Evolutionary conservation across 768 basidiomycete genomes (phyloP).

Genomic region (Serendipita sp.): DNA sequence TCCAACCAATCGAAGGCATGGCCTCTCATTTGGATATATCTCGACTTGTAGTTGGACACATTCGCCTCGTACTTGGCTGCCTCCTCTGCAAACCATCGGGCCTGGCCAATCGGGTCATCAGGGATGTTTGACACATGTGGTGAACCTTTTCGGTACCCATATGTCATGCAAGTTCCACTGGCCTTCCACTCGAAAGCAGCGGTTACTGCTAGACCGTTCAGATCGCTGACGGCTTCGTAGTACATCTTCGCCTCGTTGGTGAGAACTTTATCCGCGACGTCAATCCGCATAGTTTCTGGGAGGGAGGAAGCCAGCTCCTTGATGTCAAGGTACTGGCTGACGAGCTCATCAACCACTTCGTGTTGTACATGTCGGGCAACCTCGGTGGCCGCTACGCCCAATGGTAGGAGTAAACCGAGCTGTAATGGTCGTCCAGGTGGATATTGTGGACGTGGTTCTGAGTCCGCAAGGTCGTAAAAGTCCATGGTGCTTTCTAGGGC

Average conservation of each 20-base stretch:
- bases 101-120: not conserved
- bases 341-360: constrained; percentile 3
- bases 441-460: not conserved
- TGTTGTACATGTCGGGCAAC: constrained; percentile 3
- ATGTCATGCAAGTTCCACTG: not conserved
- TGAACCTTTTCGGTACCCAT: not conserved
- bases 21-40: constrained; percentile 2
- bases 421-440: not conserved
- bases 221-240: constrained; percentile 8
- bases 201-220: constrained; percentile 8
- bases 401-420: constrained; percentile 7
- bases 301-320: not conserved
- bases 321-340: not conserved
- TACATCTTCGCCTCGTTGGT: not conserved
- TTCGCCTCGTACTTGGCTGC: not conserved
- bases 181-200: constrained; percentile 6
- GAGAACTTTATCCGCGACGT: constrained; percentile 2
- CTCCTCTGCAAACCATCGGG: not conserved
- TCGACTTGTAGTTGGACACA: constrained; percentile 1
- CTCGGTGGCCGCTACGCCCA: not conserved
- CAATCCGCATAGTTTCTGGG: not conserved
- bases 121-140: not conserved
- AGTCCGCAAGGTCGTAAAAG: not conserved
- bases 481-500: not conserved
- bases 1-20: constrained; percentile 7